Evolutionary conservation across 1,284 basidiomycete species (phyloP), one percentile per base, ranked within the genome.

Genomic region (Ganoderma lucidum): DNA sequence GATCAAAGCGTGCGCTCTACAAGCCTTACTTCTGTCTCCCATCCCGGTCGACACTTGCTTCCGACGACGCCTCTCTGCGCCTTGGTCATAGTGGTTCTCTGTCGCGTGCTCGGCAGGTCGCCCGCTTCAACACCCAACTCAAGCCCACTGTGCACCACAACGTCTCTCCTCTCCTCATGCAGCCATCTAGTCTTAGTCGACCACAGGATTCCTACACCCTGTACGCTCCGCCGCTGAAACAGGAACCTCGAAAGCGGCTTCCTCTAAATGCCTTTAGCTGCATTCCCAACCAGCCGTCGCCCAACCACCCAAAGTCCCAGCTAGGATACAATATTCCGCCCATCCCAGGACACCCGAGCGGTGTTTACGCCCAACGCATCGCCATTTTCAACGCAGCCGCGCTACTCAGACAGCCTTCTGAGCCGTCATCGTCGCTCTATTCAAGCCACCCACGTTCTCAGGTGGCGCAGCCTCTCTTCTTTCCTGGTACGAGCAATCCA

Each of bases 21-120:
- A 48, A 23, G n/a, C 45, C 45, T 8, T 48, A 48, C 45, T 48
- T 48, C n/a, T 48, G 45, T 48, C 45, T 48, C 45, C 45, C 45
- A 23, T 8, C n/a, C 8, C 45, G 23, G n/a, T 48, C 45, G n/a
- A n/a, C 45, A 23, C 45, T 23, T 48, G n/a, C n/a, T 23, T 3
- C 45, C 45, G n/a, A n/a, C 2, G 45, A 48, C 45, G 2, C 45
- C n/a, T 23, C 45, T 48, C 45, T 9, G 12, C 45, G n/a, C 9
- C n/a, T 23, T 23, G 23, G 23, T 23, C 23, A 23, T 23, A 23
- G 8, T 12, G 45, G 6, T 23, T 48, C 45, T 48, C 45, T 48
- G n/a, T 48, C 45, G 9, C 45, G 45, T 17, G 45, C n/a, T 23
- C 6, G 45, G 45, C 45, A 48, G 45, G n/a, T 10, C n/a, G n/a